Evolutionary conservation across 352 stramenopile genomes (phyloP), one percentile per base, ranked within the genome.

Genomic region (Phytophthora hybrid): DNA sequence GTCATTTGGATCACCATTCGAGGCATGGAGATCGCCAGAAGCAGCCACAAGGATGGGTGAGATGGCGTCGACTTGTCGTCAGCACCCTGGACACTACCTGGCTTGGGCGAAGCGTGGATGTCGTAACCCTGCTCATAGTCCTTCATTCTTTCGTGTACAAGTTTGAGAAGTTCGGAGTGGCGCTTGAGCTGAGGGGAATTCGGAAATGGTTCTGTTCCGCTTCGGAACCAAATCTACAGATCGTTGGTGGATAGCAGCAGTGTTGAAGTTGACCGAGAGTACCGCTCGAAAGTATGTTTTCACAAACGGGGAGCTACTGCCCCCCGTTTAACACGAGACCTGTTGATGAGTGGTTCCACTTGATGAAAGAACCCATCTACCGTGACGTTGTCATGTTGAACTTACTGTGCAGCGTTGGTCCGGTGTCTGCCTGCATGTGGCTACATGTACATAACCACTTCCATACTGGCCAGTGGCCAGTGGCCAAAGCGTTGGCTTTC

Each of bases 1-100:
- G 81, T 81, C 79, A 89, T 88, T 29, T 80, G 68, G 41, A 91
- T 84, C 16, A 79, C 81, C 78, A 91, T 82, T 23, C 80, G 79
- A 13, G 81, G 81, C 57, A 87, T 74, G 23, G 81, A 89, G 16
- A 90, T 69, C 0, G 75, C 71, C 29, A 90, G 51, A 10, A 90
- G 64, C 53, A 82, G 68, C 59, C 60, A 69, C 37, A 87, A 60
- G 13, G 81, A 90, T 2, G 73, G 73, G 41, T 80, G 69, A 23
- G 59, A 46, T 18, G 39, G 23, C n/a, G n/a, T 4, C 5, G 56
- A 16, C 8, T 64, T 57, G 14, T 66, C 54, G 10, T 5, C 55
- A 23, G 8, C 59, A n/a, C 54, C 63, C 49, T 69, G 55, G 6
- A 61, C 4, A 37, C 26, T 64, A 8, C 59, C 54, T 32, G 61